Evolutionary conservation across 164 flowering plant species (phyloP), one percentile per base, ranked within the genome.

Genomic region (Vitis riparia): DNA sequence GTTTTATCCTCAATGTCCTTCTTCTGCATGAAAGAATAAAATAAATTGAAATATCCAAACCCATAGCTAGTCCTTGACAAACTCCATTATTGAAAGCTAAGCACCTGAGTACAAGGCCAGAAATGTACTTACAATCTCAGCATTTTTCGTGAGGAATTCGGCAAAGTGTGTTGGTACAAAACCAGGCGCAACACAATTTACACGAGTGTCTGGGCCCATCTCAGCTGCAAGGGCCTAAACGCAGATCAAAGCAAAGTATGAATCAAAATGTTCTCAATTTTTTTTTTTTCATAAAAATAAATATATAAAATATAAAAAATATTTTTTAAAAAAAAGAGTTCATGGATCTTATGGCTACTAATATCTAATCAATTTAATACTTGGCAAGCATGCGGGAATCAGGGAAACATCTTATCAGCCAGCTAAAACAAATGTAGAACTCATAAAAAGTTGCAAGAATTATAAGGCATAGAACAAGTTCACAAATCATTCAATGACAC

Each of bases 121-220:
- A 14, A 67, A 73, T 58, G 7, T 13, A 71, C 98, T 85, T 82
- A 95, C 99, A 30, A 79, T 51, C n/a, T 71, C 68, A 23, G 80
- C 84, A 74, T 84, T 75, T 44, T 55, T 73, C 9, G 85, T 83
- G 55, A 96, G 49, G 70, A 73, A 86, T 16, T 73, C 79, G 8
- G 99, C 90, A 68, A 93, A 93, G 76, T 79, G 81, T 10, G 99
- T 96, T n/a, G 97, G 98, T n/a, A 96, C 98, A 75, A 89, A 89
- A 32, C 99, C 98, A 64, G 99, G 98, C 68, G 98, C 99, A 49
- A 91, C 78, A 60, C 90, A 84, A 67, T 93, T 93, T n/a, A 93
- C 97, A 51, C 98, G 92, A 58, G 91, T 89, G 63, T 88, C 62
- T 12, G 99, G 98, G 9, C 87, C 88, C 97, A 94, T 78, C 75